These are phyloP conservation scores for Termitomyces sp. DNA, from an alignment of 768 basidiomycete genomes.

Conservation along the genomic window DNA sequence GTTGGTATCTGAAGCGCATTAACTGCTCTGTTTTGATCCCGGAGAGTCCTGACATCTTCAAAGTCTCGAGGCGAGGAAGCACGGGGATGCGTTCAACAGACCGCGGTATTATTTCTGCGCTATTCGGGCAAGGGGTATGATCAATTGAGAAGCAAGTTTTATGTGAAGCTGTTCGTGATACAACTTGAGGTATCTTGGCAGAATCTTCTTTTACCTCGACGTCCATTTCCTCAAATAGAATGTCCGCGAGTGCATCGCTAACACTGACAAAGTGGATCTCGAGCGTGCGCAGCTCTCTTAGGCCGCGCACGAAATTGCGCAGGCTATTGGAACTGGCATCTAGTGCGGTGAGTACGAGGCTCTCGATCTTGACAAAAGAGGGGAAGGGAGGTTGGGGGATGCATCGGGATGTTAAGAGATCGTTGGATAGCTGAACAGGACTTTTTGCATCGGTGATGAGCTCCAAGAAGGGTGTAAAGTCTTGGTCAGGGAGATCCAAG, in stretches of 20 bases:
- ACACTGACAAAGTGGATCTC: conserved; percentile 39
- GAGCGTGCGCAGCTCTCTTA: conserved; percentile 28
- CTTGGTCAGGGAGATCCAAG: conserved; percentile 50
- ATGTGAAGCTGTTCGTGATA: neutral
- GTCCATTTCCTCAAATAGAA: conserved; percentile 24
- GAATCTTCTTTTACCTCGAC: conserved; percentile 4
- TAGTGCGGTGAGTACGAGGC: conserved; percentile 34
- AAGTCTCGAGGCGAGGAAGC: conserved; percentile 15
- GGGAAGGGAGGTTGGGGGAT: conserved; percentile 21
- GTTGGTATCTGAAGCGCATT: conserved; percentile 15
- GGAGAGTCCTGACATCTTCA: conserved; percentile 18
- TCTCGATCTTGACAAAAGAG: conserved; percentile 25
- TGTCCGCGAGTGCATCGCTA: conserved; percentile 23
- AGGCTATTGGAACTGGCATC: conserved; percentile 32
- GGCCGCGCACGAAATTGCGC: conserved; percentile 26
- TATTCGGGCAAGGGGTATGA: conserved; percentile 4
- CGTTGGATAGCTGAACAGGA: neutral
- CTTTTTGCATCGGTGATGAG: conserved; percentile 22
- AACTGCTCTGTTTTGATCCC: conserved; percentile 13
- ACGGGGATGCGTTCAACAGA: conserved; percentile 8
- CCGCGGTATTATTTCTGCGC: neutral
- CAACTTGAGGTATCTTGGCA: neutral
- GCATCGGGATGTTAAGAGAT: neutral
- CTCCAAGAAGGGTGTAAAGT: conserved; percentile 42
- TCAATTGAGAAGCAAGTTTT: neutral